Percentiles rank a stretch among this genome's conserved stretches.
Evolutionary conservation across 169 alveolate species (phyloP).

Genomic region (Cryptosporidium meleagridis): DNA sequence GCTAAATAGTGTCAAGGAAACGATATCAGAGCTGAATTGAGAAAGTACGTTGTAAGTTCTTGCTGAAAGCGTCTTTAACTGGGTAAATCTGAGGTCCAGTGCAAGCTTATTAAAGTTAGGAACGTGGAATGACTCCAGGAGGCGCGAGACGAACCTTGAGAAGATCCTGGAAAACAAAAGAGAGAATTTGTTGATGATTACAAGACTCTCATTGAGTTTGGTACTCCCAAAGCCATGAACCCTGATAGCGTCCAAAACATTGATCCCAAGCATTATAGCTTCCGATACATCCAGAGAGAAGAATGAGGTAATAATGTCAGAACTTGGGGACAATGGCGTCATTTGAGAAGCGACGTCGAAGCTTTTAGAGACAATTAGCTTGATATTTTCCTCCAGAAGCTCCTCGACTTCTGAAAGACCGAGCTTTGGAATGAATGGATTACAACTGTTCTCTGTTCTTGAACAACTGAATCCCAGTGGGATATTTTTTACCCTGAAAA

Average conservation of each 20-base stretch:
- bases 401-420: neutral
- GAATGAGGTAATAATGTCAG: neutral
- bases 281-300: neutral
- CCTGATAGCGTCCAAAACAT: constrained; percentile 64
- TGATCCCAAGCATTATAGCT: constrained; percentile 2
- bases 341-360: neutral
- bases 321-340: neutral
- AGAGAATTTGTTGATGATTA: constrained; percentile 17
- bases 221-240: constrained; percentile 8
- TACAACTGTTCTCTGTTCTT: neutral
- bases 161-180: constrained; percentile 13
- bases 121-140: neutral
- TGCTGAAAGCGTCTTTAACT: constrained; percentile 3
- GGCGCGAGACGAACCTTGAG: neutral
- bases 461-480: neutral
- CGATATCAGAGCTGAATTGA: neutral
- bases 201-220: neutral
- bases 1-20: neutral
- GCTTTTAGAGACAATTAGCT: neutral
- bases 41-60: neutral
- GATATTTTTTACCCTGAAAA: constrained; percentile 1
- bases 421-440: neutral
- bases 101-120: neutral
- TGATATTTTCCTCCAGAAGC: neutral
- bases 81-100: neutral